Evolutionary conservation across 2,329 filamentous ascomycete genomes (phyloP), one percentile per base, ranked within the genome.

Genomic region (Fusarium sp.): DNA sequence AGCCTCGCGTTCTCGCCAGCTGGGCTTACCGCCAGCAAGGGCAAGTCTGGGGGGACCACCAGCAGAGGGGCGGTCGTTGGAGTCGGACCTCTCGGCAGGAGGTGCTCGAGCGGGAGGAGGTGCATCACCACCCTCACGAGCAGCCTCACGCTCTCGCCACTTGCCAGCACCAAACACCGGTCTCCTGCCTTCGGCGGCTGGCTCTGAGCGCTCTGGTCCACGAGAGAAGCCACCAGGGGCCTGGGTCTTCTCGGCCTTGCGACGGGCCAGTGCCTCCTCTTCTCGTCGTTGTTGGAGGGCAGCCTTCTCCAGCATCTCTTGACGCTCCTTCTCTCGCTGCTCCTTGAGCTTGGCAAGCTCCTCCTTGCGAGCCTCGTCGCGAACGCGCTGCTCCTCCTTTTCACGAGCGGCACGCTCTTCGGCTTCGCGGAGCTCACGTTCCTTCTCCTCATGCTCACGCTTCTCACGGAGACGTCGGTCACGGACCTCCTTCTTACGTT

Each of bases 401-500:
- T 98, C 96, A 61, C 85, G 88, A 55, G 88, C 88, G 67, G 88
- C 87, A 73, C 91, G 90, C 86, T 98, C 95, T 80, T 97, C 94
- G 75, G 96, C 94, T 81, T 98, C 96, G 64, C 87, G 88, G 61
- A 91, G 86, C 71, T 88, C 87, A 59, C 90, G 89, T 83, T 97
- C 95, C 78, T 90, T 90, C 81, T 96, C 95, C 81, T 97, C 95
- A 53, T 87, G 89, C 83, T 97, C 94, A 61, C 89, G 88, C 84
- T 90, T 94, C 88, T 98, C 94, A 60, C 92, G 90, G 59, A 93
- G 88, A 80, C 91, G 91, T 74, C 90, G 89, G 78, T 98, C 95
- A 75, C 92, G 91, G 77, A 92, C 90, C 80, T 98, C 94, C 87
- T 94, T 95, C 83, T 94, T 91, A 77, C 96, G 93, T 72, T 90